Conservation (phyloP, 148 eudicot species). For the Arctostaphylos glauca region DNA sequence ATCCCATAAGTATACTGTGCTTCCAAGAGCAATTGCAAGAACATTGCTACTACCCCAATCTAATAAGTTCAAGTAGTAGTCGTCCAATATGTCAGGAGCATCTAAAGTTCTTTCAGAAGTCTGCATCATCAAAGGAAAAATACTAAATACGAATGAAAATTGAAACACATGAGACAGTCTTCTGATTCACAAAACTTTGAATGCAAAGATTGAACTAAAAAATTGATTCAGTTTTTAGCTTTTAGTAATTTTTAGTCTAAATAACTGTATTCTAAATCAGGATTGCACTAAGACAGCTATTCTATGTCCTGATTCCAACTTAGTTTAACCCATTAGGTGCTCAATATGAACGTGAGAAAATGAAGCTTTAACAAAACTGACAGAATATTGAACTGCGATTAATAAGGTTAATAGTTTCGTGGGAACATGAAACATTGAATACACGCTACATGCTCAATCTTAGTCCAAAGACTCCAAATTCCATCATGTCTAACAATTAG, state of each 20-base stretch:
- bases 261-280: neutral
- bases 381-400: neutral
- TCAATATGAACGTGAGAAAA: neutral
- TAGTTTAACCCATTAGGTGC: neutral
- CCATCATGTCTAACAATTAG: neutral
- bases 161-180: neutral
- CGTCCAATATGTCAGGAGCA: conserved; percentile 88
- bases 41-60: conserved; percentile 94
- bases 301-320: too few species aligned
- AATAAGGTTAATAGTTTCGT: neutral
- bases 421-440: neutral
- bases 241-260: neutral
- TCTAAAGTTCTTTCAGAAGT: conserved; percentile 84
- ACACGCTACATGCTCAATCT: neutral
- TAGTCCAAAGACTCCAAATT: neutral
- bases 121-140: conserved; percentile 35
- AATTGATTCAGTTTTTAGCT: neutral
- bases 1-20: conserved; percentile 89
- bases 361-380: neutral
- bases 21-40: conserved; percentile 89
- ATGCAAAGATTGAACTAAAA: neutral
- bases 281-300: neutral
- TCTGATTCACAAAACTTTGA: neutral
- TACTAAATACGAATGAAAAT: neutral
- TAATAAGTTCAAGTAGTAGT: conserved; percentile 80